Conservation (phyloP, 495 filamentous ascomycete genomes). For the Lasiosphaeria miniovina region DNA sequence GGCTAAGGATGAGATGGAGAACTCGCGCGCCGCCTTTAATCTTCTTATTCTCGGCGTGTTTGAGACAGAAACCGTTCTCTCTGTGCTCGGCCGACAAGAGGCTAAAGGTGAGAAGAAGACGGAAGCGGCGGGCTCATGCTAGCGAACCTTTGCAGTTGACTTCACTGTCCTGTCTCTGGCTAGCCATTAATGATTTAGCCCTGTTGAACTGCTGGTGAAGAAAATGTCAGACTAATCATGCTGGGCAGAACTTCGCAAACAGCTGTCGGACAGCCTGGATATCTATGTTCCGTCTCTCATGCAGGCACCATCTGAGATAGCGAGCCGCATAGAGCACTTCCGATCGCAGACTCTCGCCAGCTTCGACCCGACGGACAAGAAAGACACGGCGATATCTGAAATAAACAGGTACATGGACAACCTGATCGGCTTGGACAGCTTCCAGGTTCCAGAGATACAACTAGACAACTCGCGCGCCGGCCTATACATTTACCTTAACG, state of each 20-base stretch:
- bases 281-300: slow-evolving; percentile 52
- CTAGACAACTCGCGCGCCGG: slow-evolving; percentile 78
- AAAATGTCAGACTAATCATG: slow-evolving; percentile 14
- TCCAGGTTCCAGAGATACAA: slow-evolving; percentile 62
- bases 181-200: too few species aligned
- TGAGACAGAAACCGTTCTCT: slow-evolving; percentile 48
- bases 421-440: slow-evolving; percentile 52
- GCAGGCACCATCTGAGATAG: slow-evolving; percentile 48
- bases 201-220: not conserved
- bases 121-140: too few species aligned
- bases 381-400: slow-evolving; percentile 39
- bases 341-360: slow-evolving; percentile 47
- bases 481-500: slow-evolving; percentile 87
- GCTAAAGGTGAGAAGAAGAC: slow-evolving; percentile 39
- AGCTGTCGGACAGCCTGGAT: slow-evolving; percentile 47
- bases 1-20: slow-evolving; percentile 45
- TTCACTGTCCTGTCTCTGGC: too few species aligned
- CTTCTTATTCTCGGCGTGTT: slow-evolving; percentile 46
- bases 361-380: slow-evolving; percentile 46
- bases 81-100: slow-evolving; percentile 39
- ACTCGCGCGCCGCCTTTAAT: slow-evolving; percentile 53
- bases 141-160: too few species aligned
- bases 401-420: slow-evolving; percentile 53
- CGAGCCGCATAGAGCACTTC: slow-evolving; percentile 49
- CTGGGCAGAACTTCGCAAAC: slow-evolving; percentile 39